Percentiles rank a stretch among this genome's conserved stretches.
Conservation (phyloP, 1,284 basidiomycete genomes). For the Phaffia rhodozyma region DNA sequence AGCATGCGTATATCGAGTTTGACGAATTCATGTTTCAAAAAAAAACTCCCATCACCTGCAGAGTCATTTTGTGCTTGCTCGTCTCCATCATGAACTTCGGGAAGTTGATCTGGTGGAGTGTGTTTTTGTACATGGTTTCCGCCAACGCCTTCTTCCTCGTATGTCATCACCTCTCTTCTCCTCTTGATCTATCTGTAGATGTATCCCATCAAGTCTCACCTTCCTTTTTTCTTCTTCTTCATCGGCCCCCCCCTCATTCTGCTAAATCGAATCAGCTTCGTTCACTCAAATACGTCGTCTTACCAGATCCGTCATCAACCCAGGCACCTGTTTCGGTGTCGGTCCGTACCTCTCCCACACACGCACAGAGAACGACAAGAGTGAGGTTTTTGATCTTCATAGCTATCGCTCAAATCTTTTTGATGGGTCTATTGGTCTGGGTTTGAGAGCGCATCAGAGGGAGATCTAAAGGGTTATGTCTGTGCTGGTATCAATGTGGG, state of each 20-base stretch:
- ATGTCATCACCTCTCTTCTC: constrained; percentile 30
- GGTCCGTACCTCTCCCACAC: constrained; percentile 43
- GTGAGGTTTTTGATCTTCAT: constrained; percentile 71
- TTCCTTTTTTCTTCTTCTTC: constrained; percentile 1
- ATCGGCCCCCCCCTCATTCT: not conserved
- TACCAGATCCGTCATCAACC: constrained; percentile 52
- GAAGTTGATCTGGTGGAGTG: constrained; percentile 51
- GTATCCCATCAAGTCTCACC: not conserved
- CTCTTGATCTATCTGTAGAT: not conserved
- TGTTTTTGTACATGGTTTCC: constrained; percentile 72
- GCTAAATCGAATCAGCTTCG: constrained; percentile 65
- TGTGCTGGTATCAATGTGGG: no score
- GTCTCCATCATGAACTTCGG: constrained; percentile 40
- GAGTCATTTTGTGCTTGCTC: constrained; percentile 35
- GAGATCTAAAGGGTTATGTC: no score
- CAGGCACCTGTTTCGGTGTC: constrained; percentile 36
- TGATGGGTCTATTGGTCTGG: constrained; percentile 63
- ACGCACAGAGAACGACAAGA: constrained; percentile 63
- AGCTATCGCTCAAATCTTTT: constrained; percentile 60
- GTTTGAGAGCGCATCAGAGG: constrained; percentile 32
- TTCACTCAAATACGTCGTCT: constrained; percentile 77
- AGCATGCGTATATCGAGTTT: no score
- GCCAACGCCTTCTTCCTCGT: constrained; percentile 93
- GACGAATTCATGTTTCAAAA: not conserved
- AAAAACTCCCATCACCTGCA: constrained; percentile 15